Percentiles rank a stretch among this genome's conserved stretches.
Conservation (phyloP, 2,329 filamentous ascomycete species). For the Sporothrix pallida region DNA sequence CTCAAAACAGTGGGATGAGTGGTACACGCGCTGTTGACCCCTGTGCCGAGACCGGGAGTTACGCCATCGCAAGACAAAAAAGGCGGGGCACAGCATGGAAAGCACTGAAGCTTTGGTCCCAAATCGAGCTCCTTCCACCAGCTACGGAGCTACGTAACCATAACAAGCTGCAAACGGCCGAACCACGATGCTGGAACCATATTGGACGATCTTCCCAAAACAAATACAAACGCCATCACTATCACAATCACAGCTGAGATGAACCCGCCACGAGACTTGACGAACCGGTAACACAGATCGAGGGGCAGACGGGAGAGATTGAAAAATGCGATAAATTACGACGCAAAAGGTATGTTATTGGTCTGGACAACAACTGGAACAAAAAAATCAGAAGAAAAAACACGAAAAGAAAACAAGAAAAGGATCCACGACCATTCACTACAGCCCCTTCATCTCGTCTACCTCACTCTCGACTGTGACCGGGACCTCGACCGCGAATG, state of each 20-base stretch:
- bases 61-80: constrained; percentile 19
- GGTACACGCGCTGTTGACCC: not conserved
- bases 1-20: not conserved
- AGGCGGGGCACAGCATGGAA: constrained; percentile 4
- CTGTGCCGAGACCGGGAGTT: constrained; percentile 10
- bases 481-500: not conserved
- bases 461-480: not conserved
- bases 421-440: too few relatives aligned
- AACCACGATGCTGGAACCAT: not conserved
- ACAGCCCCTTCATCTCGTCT: not conserved
- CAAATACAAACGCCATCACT: not conserved
- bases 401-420: not conserved
- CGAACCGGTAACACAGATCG: constrained; percentile 9
- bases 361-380: not conserved
- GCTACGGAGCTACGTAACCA: not conserved
- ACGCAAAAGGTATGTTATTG: not conserved
- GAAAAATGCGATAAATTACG: not conserved
- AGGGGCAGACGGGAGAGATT: not conserved
- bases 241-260: not conserved
- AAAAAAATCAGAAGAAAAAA: not conserved
- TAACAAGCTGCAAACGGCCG: constrained; percentile 4
- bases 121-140: constrained; percentile 4
- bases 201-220: too few relatives aligned
- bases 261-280: not conserved
- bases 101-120: constrained; percentile 3